These are phyloP conservation scores for Lichtheimia hyalospora DNA, from an alignment of 371 early-diverging fungal species.

Conservation along the genomic window DNA sequence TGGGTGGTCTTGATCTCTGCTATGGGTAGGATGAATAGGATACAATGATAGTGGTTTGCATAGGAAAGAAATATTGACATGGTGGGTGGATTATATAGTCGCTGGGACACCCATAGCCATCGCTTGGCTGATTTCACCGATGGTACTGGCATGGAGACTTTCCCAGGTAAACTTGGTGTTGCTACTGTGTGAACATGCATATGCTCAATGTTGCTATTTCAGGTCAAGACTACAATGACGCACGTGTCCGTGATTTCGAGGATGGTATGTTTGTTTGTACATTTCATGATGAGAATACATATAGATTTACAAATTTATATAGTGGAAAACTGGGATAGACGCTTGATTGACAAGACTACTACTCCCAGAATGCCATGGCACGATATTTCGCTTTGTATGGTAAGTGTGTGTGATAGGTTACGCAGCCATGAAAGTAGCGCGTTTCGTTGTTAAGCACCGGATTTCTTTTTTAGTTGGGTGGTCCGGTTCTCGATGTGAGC, in stretches of 20 bases:
- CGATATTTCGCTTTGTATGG: constrained; percentile 80
- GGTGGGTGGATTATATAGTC: constrained; percentile 31
- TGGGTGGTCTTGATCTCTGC: constrained; percentile 84
- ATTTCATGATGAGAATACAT: not conserved
- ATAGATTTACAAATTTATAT: constrained; percentile 29
- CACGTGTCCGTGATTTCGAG: constrained; percentile 85
- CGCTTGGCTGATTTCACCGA: constrained; percentile 51
- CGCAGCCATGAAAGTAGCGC: not conserved
- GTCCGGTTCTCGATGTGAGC: constrained; percentile 80
- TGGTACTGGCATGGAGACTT: constrained; percentile 34
- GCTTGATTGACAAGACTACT: constrained; percentile 60
- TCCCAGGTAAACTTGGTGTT: constrained; percentile 22
- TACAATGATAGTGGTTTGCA: not conserved
- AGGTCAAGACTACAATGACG: constrained; percentile 92
- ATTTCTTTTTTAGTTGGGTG: constrained; percentile 47
- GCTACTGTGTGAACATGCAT: not conserved
- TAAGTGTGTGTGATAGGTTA: constrained; percentile 20
- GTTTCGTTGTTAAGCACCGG: too few relatives aligned
- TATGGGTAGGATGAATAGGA: constrained; percentile 52
- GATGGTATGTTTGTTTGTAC: constrained; percentile 44
- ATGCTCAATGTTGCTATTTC: not conserved
- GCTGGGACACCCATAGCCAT: constrained; percentile 74
- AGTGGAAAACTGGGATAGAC: constrained; percentile 61
- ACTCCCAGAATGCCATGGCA: constrained; percentile 97
- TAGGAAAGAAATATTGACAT: not conserved